Evolutionary conservation across 352 stramenopile genomes (phyloP), one percentile per base, ranked within the genome.

Genomic region (Globisporangium iwayamae): DNA sequence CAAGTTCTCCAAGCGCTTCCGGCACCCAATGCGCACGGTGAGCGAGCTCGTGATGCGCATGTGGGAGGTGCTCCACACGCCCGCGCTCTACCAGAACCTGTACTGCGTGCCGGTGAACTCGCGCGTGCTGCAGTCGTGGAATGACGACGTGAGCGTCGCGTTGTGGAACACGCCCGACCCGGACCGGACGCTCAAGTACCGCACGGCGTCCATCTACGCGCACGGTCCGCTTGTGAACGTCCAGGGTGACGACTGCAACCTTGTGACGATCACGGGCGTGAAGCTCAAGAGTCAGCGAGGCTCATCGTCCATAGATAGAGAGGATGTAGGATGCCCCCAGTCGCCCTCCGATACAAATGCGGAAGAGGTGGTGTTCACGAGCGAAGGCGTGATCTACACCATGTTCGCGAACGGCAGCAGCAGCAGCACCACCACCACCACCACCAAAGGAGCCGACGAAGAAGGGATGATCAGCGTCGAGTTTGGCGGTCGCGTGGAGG

Each of bases 1-100:
- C 32, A 38, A 66, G 32, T 66, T 66, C 30, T 30, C 13, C 30
- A 66, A 66, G 52, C 8, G 22, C 13, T 66, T 66, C 32, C 61
- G 43, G 1, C 22, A 51, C 1, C 46, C 62, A 0, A 32, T 46
- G 34, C 52, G 20, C 39, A 32, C 13, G 6, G 4, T 62, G 7
- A 39, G 36, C 7, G 41, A 67, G 22, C 41, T 52, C 32, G 22
- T 36, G 3, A n/a, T 4, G 28, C 41, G 52, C 39, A 43, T 38
- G 32, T 66, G 60, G 60, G 10, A 60, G 7, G 20, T 66, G 5
- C 54, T 66, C 18, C 51, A 66, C 51, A 60, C 51, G 2, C 51
- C 60, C 14, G 30, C n/a, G 36, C 46, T 67, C 11, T 67, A 43
- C 43, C n/a, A 38, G 7, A 54, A 47, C 10, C 36, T 62, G 20